phyloP scores from a whole-genome alignment of 1,284 basidiomycete genomes.

The Malassezia sympodialis region DNA sequence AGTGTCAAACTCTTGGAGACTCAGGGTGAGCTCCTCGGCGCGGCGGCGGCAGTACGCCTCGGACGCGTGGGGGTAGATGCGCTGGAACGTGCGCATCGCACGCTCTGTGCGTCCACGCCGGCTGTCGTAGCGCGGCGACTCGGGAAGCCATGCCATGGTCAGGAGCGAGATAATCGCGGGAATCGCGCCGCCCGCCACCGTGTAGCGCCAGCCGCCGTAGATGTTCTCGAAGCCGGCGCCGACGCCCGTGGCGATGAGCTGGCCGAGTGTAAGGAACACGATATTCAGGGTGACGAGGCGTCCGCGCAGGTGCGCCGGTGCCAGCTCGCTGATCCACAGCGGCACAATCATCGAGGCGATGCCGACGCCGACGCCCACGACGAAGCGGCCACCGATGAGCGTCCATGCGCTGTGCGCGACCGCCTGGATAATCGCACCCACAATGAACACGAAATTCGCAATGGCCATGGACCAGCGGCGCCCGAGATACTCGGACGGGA shows the following conservation, averaged over 20 bases:
- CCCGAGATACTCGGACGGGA: slow-evolving; percentile 18
- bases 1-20: slow-evolving; percentile 19
- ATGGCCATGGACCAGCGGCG: slow-evolving; percentile 20
- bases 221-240: slow-evolving; percentile 26
- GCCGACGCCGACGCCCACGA: slow-evolving; percentile 49
- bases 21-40: slow-evolving; percentile 38
- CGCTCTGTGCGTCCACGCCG: slow-evolving; percentile 33
- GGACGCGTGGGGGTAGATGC: slow-evolving; percentile 33
- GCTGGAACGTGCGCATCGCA: slow-evolving; percentile 32
- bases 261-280: slow-evolving; percentile 48
- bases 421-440: slow-evolving; percentile 49
- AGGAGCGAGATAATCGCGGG: slow-evolving; percentile 39
- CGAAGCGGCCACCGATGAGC: slow-evolving; percentile 49
- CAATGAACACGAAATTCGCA: slow-evolving; percentile 20
- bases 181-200: slow-evolving; percentile 47
- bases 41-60: slow-evolving; percentile 44
- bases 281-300: slow-evolving; percentile 48
- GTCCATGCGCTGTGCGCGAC: slow-evolving; percentile 43
- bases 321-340: slow-evolving; percentile 49
- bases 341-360: slow-evolving; percentile 47
- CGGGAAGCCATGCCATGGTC: slow-evolving; percentile 42
- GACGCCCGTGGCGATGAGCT: slow-evolving; percentile 46
- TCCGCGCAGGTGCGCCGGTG: slow-evolving; percentile 48
- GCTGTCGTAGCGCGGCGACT: slow-evolving; percentile 47
- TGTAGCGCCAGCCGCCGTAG: slow-evolving; percentile 47